Conservation (phyloP, 2,329 filamentous ascomycete genomes). For the Penicillium frequentans region DNA sequence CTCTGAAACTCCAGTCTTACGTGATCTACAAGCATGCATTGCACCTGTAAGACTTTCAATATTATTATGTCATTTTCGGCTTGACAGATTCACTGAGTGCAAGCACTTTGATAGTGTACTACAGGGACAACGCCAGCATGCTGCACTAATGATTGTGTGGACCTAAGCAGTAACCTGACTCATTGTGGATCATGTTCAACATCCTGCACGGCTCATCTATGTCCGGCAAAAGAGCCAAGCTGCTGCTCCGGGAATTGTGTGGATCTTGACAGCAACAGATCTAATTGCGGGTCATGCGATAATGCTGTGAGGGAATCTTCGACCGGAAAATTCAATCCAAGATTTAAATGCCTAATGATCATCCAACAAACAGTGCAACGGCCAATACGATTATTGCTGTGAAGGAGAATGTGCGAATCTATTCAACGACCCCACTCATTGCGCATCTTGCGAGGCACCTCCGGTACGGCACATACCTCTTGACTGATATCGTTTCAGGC, state of each 20-base stretch:
- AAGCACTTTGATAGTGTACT: background rate
- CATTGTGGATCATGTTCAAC: slow-evolving; percentile 1
- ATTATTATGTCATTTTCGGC: background rate
- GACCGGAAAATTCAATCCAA: background rate
- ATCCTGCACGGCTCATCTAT: slow-evolving; percentile 4
- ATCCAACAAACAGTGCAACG: background rate
- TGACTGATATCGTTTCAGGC: background rate
- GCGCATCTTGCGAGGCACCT: slow-evolving; percentile 3
- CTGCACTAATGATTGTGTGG: slow-evolving; percentile 2
- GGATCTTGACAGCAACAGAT: slow-evolving; percentile 1
- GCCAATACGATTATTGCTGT: background rate
- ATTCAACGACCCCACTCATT: background rate
- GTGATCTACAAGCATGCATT: background rate
- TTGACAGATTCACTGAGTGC: background rate
- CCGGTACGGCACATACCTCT: background rate
- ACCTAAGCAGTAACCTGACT: slow-evolving; percentile 2
- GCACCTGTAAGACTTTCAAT: background rate
- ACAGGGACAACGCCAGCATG: background rate
- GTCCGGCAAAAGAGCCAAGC: background rate
- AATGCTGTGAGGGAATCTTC: background rate
- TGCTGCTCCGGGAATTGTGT: slow-evolving; percentile 9
- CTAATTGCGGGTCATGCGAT: slow-evolving; percentile 4
- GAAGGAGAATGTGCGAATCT: slow-evolving; percentile 2
- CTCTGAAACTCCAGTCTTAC: background rate
- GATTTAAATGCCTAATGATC: background rate